These are phyloP conservation scores for Paxillus involutus DNA, from an alignment of 768 basidiomycete genomes.

Conservation along the genomic window DNA sequence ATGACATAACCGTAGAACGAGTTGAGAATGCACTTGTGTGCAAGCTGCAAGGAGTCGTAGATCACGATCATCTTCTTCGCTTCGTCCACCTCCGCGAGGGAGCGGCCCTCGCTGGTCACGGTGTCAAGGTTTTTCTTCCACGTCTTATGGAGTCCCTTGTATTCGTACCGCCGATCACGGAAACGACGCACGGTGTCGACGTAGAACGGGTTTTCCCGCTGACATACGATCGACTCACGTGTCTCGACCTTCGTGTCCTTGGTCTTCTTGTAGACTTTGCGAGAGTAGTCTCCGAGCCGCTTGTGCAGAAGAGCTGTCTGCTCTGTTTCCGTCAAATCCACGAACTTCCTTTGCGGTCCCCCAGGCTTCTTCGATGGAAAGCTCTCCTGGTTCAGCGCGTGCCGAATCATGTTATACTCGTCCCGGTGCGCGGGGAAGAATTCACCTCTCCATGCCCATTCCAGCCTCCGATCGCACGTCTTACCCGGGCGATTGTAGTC, in stretches of 20 bases:
- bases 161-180: constrained; percentile 97
- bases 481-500: constrained; percentile 98
- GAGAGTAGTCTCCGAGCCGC: constrained; percentile 96
- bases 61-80: constrained; percentile 99
- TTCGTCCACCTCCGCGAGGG: constrained; percentile 88
- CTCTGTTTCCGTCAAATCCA: constrained; percentile 79
- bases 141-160: constrained; percentile 97
- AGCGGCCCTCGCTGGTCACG: constrained; percentile 61
- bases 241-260: constrained; percentile 96
- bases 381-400: constrained; percentile 90
- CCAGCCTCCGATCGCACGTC: constrained; percentile 86
- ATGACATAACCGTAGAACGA: constrained; percentile 99
- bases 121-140: constrained; percentile 98
- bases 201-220: constrained; percentile 98
- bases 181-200: constrained; percentile 97
- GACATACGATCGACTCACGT: constrained; percentile 94
- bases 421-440: constrained; percentile 97
- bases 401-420: constrained; percentile 98
- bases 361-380: constrained; percentile 83
- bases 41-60: constrained; percentile 97
- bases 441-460: constrained; percentile 99
- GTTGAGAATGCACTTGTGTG: constrained; percentile 99
- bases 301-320: constrained; percentile 94
- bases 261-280: constrained; percentile 97
- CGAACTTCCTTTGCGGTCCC: constrained; percentile 74